phyloP scores from a whole-genome alignment of 2,329 filamentous ascomycete species.

The Amauroascus niger region DNA sequence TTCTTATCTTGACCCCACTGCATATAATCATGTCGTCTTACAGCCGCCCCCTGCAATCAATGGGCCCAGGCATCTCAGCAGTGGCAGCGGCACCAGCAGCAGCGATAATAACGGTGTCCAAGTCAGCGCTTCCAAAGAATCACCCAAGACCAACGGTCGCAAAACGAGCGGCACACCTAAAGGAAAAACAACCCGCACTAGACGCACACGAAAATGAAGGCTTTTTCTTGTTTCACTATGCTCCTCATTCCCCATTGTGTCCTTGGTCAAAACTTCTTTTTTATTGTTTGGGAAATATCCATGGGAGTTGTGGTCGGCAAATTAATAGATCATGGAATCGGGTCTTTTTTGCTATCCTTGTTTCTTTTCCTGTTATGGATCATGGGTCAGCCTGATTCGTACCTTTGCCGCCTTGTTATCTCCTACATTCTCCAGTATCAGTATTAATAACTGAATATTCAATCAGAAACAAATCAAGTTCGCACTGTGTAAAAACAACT shows the following conservation, averaged over 20 bases:
- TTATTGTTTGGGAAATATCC: constrained; percentile 9
- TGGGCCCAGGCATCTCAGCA: constrained; percentile 7
- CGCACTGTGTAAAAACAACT: no score
- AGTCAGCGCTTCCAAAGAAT: constrained; percentile 1
- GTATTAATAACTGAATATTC: not conserved
- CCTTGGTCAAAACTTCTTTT: constrained; percentile 2
- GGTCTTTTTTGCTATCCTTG: not conserved
- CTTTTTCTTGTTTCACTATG: not conserved
- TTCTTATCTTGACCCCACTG: constrained; percentile 13
- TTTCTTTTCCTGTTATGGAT: not conserved
- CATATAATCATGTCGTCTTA: constrained; percentile 14
- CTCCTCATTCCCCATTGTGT: constrained; percentile 6
- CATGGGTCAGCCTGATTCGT: not conserved
- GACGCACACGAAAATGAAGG: constrained; percentile 6
- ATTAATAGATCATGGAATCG: constrained; percentile 2
- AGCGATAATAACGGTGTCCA: constrained; percentile 14
- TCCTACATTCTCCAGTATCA: not conserved
- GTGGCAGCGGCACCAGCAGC: constrained; percentile 2
- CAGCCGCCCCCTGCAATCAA: constrained; percentile 17
- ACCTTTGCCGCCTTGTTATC: no score
- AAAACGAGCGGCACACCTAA: not conserved
- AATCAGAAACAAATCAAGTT: no score
- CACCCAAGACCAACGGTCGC: not conserved
- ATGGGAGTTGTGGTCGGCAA: constrained; percentile 6
- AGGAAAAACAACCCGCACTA: not conserved